Conservation (phyloP, 768 basidiomycete species). For the Suillus paluster region DNA sequence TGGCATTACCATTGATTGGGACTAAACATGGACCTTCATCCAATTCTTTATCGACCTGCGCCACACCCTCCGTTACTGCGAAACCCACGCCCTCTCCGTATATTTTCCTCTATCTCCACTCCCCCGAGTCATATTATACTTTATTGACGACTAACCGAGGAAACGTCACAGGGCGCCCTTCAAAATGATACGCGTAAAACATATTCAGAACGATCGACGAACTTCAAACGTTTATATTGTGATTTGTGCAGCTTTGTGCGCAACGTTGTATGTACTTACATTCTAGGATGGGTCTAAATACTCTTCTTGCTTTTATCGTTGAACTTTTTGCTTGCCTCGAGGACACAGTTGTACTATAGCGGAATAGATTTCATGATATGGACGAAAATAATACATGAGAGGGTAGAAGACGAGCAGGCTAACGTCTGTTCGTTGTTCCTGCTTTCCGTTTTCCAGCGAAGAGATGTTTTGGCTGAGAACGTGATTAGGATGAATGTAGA, state of each 20-base stretch:
- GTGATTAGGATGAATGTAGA: slow-evolving; percentile 4
- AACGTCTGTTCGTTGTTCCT: slow-evolving; percentile 76
- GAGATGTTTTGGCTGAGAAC: slow-evolving; percentile 76
- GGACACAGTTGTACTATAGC: slow-evolving; percentile 18
- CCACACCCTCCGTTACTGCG: slow-evolving; percentile 18
- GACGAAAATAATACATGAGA: slow-evolving; percentile 3
- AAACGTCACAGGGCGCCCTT: slow-evolving; percentile 24
- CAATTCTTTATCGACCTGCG: slow-evolving; percentile 7
- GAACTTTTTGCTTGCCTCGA: not conserved
- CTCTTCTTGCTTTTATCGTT: not conserved
- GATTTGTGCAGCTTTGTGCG: slow-evolving; percentile 16
- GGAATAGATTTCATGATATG: slow-evolving; percentile 14
- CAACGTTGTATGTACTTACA: slow-evolving; percentile 25
- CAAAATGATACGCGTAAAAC: slow-evolving; percentile 5
- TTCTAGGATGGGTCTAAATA: slow-evolving; percentile 4
- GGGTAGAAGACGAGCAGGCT: not conserved
- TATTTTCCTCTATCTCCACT: slow-evolving; percentile 8
- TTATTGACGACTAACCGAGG: slow-evolving; percentile 33
- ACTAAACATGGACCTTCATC: slow-evolving; percentile 38
- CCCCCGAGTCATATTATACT: slow-evolving; percentile 24
- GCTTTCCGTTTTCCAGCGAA: slow-evolving; percentile 82
- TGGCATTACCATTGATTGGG: slow-evolving; percentile 82
- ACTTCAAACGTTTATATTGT: slow-evolving; percentile 32
- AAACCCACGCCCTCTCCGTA: slow-evolving; percentile 23
- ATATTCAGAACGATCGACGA: slow-evolving; percentile 23